phyloP scores from a whole-genome alignment of 495 filamentous ascomycete species.

The Penicillium odoratum region DNA sequence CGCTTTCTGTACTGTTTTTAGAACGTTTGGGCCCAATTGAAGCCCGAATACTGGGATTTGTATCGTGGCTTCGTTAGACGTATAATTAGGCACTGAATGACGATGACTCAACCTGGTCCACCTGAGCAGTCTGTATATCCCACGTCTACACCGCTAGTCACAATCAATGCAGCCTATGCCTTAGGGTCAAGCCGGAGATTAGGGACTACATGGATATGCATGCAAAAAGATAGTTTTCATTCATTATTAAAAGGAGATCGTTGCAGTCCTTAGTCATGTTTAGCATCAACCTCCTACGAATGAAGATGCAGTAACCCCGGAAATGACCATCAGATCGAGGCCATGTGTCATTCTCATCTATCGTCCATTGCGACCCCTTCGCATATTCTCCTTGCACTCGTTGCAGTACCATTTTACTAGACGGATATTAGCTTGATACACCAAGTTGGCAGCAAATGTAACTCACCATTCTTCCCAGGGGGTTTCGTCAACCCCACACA shows the following conservation, averaged over 20 bases:
- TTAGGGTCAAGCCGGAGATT: too few species aligned
- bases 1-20: too few species aligned
- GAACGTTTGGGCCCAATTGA: too few species aligned
- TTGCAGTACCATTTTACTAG: constrained; percentile 90
- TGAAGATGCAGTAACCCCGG: not conserved
- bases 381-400: constrained; percentile 77
- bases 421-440: constrained; percentile 26
- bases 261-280: not conserved
- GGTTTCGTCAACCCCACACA: constrained; percentile 88
- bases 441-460: constrained; percentile 2
- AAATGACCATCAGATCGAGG: not conserved
- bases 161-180: too few species aligned
- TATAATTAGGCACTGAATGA: too few species aligned
- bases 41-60: too few species aligned
- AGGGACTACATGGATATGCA: too few species aligned
- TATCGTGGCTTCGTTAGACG: too few species aligned
- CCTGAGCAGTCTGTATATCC: too few species aligned
- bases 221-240: not conserved
- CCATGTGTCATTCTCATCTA: constrained; percentile 11
- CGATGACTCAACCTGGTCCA: too few species aligned
- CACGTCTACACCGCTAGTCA: too few species aligned
- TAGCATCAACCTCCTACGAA: not conserved
- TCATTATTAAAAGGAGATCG: not conserved
- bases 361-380: constrained; percentile 47
- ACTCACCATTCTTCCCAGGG: constrained; percentile 80